These are phyloP conservation scores for Olyra latifolia DNA, from an alignment of 176 grass and related monocot genomes.

Conservation along the genomic window DNA sequence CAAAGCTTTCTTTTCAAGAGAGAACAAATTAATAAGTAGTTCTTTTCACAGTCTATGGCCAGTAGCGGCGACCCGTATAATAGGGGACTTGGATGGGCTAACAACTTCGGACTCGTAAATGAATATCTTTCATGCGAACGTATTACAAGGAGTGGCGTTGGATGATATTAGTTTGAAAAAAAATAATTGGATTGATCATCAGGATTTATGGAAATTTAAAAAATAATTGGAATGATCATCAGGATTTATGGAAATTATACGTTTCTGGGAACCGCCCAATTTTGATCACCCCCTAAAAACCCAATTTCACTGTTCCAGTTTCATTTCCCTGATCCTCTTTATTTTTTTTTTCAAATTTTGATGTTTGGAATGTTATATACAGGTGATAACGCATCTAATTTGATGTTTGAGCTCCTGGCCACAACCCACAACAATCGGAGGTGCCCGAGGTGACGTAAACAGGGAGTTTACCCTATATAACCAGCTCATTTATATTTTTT, in stretches of 20 bases:
- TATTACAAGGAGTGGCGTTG: neutral
- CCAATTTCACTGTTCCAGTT: neutral
- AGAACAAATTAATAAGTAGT: neutral
- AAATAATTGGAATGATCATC: too few species aligned
- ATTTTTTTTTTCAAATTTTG: neutral
- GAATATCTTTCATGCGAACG: neutral
- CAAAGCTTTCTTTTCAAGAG: neutral
- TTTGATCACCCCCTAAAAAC: neutral
- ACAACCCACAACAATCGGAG: neutral
- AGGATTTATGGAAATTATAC: too few species aligned
- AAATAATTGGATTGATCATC: neutral
- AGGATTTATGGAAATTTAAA: too few species aligned
- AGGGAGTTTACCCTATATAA: too few species aligned
- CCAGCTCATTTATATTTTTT: neutral
- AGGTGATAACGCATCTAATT: neutral
- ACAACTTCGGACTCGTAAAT: neutral
- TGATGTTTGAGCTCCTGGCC: neutral
- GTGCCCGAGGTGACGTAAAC: neutral
- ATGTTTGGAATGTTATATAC: neutral
- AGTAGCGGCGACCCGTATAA: neutral
- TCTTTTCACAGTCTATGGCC: neutral
- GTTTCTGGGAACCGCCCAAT: neutral
- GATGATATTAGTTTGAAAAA: too few species aligned
- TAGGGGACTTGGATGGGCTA: neutral
- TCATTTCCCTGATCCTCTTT: neutral